phyloP scores from a whole-genome alignment of 345 rosid genomes.

The Citrus australasica region DNA sequence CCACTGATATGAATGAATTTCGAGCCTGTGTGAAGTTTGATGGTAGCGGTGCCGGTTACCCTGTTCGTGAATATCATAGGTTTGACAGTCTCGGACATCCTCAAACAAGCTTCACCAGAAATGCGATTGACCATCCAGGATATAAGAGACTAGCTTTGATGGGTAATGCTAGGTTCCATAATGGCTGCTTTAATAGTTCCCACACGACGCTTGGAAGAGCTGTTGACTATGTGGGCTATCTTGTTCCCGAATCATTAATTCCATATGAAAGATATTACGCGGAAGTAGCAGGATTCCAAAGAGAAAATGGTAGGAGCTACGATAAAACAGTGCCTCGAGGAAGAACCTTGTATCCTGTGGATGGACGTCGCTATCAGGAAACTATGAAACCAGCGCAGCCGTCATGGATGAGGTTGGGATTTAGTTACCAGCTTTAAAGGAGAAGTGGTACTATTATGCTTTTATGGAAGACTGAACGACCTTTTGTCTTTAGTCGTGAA shows the following conservation, averaged over 20 bases:
- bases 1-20: too few species aligned
- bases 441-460: background rate
- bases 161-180: background rate
- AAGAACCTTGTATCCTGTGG: background rate
- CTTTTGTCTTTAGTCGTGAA: background rate
- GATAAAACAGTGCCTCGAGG: background rate
- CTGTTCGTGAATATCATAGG: background rate
- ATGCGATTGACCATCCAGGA: background rate
- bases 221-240: background rate
- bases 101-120: background rate
- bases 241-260: background rate
- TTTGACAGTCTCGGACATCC: background rate
- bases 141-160: background rate
- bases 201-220: background rate
- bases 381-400: background rate
- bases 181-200: background rate
- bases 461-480: background rate
- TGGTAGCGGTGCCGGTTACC: background rate
- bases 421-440: background rate
- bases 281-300: constrained; percentile 3
- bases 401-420: background rate
- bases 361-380: background rate
- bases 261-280: background rate
- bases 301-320: background rate
- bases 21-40: too few species aligned